Conservation (phyloP, 108 stramenopile species). For the Cyclotella baltica region DNA sequence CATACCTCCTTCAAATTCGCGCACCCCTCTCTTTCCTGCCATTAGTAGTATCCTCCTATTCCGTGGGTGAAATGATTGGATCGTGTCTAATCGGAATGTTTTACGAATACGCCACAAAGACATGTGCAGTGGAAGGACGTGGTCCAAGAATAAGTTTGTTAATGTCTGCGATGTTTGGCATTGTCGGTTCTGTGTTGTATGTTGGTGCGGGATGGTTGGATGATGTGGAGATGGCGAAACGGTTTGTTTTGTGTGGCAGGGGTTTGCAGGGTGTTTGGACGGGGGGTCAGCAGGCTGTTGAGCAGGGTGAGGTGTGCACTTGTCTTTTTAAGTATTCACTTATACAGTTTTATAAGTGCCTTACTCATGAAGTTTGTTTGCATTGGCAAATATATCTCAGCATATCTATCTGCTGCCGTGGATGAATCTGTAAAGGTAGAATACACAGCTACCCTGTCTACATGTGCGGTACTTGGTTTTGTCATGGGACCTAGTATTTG, state of each 20-base stretch:
- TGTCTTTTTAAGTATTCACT: background rate
- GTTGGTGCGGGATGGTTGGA: slow-evolving; percentile 30
- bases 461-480: slow-evolving; percentile 51
- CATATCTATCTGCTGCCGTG: slow-evolving; percentile 45
- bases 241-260: slow-evolving; percentile 36
- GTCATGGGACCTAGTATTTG: slow-evolving; percentile 51
- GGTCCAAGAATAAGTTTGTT: slow-evolving; percentile 38
- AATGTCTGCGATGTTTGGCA: slow-evolving; percentile 27
- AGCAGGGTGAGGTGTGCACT: slow-evolving; percentile 35
- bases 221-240: slow-evolving; percentile 3
- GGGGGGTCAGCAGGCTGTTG: slow-evolving; percentile 54
- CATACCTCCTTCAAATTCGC: slow-evolving; percentile 41
- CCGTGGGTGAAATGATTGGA: slow-evolving; percentile 54
- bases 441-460: slow-evolving; percentile 44
- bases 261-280: slow-evolving; percentile 51
- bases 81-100: slow-evolving; percentile 38
- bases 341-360: background rate
- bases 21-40: slow-evolving; percentile 44
- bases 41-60: slow-evolving; percentile 49
- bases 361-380: background rate
- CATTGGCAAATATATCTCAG: slow-evolving; percentile 10
- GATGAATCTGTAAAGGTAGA: slow-evolving; percentile 36
- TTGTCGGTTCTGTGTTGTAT: slow-evolving; percentile 42
- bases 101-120: slow-evolving; percentile 36
- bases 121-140: slow-evolving; percentile 22